phyloP scores from a whole-genome alignment of 106 monocot genomes.

The Acorus calamus region DNA sequence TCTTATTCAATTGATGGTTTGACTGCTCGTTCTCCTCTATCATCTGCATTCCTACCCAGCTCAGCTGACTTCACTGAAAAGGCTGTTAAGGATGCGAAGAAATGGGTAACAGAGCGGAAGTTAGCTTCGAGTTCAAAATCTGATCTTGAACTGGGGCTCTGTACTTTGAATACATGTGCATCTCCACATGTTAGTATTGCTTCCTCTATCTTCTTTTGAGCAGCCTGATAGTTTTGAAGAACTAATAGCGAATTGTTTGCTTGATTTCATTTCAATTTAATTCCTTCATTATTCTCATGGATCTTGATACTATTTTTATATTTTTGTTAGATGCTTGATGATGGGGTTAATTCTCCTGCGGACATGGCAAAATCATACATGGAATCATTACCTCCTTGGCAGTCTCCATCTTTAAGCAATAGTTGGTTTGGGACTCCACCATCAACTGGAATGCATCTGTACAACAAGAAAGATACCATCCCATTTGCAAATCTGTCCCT shows the following conservation, averaged over 20 bases:
- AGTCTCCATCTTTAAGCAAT: conserved; percentile 35
- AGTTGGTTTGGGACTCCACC: conserved; percentile 14
- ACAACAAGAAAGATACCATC: conserved; percentile 4
- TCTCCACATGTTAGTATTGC: conserved; percentile 19
- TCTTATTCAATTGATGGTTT: conserved; percentile 13
- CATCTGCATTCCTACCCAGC: conserved; percentile 13
- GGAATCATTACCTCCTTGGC: conserved; percentile 58
- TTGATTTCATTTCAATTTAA: no score
- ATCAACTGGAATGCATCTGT: conserved; percentile 6
- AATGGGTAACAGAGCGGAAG: conserved; percentile 66
- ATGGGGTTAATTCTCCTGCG: conserved; percentile 34
- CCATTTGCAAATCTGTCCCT: not conserved
- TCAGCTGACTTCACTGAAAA: conserved; percentile 24
- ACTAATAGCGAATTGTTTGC: no score
- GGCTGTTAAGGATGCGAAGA: conserved; percentile 72
- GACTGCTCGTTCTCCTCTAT: conserved; percentile 15
- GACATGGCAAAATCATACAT: conserved; percentile 62
- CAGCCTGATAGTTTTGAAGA: no score
- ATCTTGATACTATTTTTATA: not conserved
- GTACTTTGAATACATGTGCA: conserved; percentile 29
- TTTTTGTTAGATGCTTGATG: conserved; percentile 21
- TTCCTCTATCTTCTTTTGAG: not conserved
- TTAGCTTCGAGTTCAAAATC: conserved; percentile 21
- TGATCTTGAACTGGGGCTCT: conserved; percentile 30
- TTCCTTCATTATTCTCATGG: not conserved